phyloP scores from a whole-genome alignment of 129 eudicot species.

The Saposhnikovia divaricata region DNA sequence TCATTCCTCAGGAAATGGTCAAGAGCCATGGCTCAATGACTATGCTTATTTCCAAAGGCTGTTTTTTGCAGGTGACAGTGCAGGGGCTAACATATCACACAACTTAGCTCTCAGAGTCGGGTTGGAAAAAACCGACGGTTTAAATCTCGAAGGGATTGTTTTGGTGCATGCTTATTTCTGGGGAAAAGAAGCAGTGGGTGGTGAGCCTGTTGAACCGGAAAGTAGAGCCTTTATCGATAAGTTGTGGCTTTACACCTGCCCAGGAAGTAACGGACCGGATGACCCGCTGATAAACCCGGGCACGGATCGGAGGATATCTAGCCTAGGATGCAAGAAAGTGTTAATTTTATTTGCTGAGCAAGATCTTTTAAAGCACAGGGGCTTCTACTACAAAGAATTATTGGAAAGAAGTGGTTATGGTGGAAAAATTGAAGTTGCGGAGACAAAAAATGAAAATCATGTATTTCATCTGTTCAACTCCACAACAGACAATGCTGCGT shows the following conservation, averaged over 20 bases:
- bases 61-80: constrained; percentile 28
- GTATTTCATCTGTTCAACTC: constrained; percentile 23
- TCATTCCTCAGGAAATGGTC: constrained; percentile 1
- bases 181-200: constrained; percentile 15
- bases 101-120: constrained; percentile 17
- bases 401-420: constrained; percentile 27
- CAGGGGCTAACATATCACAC: constrained; percentile 32
- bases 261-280: constrained; percentile 1
- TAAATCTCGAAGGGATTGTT: constrained; percentile 15
- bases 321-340: constrained; percentile 24
- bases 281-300: constrained; percentile 40
- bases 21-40: constrained; percentile 25
- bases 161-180: constrained; percentile 26
- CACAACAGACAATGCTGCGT: constrained; percentile 19
- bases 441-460: constrained; percentile 29
- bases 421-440: constrained; percentile 21
- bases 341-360: constrained; percentile 34
- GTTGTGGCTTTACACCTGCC: constrained; percentile 16
- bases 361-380: constrained; percentile 33
- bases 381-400: constrained; percentile 22
- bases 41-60: constrained; percentile 19
- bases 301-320: constrained; percentile 13
- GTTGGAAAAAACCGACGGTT: background rate
- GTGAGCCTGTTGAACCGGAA: background rate
- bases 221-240: background rate